phyloP scores from a whole-genome alignment of 1,284 basidiomycete genomes.

The Ceratobasidium sp. region DNA sequence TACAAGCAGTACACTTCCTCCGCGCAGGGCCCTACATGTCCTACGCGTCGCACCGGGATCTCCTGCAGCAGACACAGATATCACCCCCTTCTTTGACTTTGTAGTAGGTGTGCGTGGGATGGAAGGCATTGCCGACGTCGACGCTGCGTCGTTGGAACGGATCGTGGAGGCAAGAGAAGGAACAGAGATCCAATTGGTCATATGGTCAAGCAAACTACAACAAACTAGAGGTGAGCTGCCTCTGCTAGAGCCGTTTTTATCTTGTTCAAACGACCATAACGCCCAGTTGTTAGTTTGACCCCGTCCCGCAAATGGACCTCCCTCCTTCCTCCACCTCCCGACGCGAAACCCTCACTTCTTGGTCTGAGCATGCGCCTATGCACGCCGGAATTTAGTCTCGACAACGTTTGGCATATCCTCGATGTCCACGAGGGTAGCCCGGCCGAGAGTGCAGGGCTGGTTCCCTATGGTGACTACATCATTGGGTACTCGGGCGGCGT shows the following conservation, averaged over 20 bases:
- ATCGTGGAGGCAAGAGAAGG: conserved; percentile 90
- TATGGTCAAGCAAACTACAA: conserved; percentile 92
- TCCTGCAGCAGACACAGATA: conserved; percentile 81
- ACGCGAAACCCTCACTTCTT: conserved; percentile 71
- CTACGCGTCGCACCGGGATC: conserved; percentile 87
- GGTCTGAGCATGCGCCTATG: conserved; percentile 93
- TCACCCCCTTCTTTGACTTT: conserved; percentile 98
- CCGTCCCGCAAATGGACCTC: conserved; percentile 83
- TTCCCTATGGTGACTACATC: conserved; percentile 89
- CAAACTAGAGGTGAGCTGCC: conserved; percentile 74
- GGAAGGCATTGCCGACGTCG: conserved; percentile 55
- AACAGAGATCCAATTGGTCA: conserved; percentile 74
- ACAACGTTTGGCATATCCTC: conserved; percentile 97
- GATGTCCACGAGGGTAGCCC: conserved; percentile 96
- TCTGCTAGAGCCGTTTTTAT: neutral
- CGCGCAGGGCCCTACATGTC: conserved; percentile 75
- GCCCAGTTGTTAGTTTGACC: conserved; percentile 78
- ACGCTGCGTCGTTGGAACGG: conserved; percentile 75
- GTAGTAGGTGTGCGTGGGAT: conserved; percentile 86
- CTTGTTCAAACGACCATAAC: neutral
- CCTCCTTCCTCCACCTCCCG: conserved; percentile 39
- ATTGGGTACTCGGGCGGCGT: conserved; percentile 96
- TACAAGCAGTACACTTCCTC: conserved; percentile 61
- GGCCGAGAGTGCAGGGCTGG: conserved; percentile 86
- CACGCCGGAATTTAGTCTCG: conserved; percentile 83